Conservation (phyloP, 352 stramenopile genomes). For the Phytopythium boreale region DNA sequence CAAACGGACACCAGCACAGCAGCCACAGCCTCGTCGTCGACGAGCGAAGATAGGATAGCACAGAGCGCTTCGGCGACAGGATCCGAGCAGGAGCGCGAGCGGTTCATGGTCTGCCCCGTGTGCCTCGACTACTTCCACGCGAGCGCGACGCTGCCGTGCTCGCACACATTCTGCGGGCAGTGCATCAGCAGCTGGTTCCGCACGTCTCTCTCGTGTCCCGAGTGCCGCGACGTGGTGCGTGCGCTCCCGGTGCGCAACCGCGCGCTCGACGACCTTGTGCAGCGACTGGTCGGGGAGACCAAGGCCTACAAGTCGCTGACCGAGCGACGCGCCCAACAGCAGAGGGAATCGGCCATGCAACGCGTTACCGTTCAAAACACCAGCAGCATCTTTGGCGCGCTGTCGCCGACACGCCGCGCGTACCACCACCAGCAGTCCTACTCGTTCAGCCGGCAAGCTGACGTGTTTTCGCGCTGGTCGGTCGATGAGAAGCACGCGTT, state of each 20-base stretch:
- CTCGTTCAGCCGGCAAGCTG: constrained; percentile 21
- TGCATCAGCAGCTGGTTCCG: constrained; percentile 84
- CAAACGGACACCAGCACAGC: neutral
- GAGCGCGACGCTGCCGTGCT: constrained; percentile 76
- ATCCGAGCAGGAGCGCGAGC: constrained; percentile 43
- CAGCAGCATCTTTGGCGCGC: constrained; percentile 4
- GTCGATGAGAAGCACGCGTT: constrained; percentile 43
- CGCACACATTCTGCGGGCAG: constrained; percentile 79
- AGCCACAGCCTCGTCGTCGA: neutral
- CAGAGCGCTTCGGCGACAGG: constrained; percentile 9
- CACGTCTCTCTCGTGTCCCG: constrained; percentile 66
- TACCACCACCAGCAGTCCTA: neutral
- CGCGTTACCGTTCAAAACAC: neutral
- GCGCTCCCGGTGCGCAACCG: constrained; percentile 75
- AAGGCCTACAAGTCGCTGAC: constrained; percentile 53
- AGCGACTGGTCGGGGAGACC: constrained; percentile 59
- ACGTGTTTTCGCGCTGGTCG: constrained; percentile 56
- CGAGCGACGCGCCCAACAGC: constrained; percentile 20
- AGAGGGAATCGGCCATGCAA: constrained; percentile 1
- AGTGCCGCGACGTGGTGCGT: constrained; percentile 66
- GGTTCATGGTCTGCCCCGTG: constrained; percentile 75
- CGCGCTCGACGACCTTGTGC: constrained; percentile 75
- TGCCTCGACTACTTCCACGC: constrained; percentile 82
- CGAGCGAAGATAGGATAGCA: constrained; percentile 16
- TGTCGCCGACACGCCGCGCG: neutral